phyloP scores from a whole-genome alignment of 768 basidiomycete genomes.

The Boletus vermiculosoides region DNA sequence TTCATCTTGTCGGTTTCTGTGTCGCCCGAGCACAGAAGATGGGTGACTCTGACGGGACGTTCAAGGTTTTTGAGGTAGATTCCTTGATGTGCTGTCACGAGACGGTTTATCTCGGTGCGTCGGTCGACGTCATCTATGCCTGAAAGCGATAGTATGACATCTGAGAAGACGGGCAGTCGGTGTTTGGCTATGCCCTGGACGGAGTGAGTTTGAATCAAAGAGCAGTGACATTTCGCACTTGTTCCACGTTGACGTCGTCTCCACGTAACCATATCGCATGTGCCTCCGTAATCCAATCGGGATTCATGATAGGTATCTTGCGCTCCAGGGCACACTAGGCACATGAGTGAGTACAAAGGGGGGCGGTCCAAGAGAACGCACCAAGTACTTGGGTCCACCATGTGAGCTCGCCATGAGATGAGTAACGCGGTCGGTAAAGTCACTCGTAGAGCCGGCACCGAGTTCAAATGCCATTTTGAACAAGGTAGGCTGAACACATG shows the following conservation, averaged over 20 bases:
- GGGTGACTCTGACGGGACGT: conserved; percentile 77
- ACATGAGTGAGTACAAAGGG: not conserved
- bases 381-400: conserved; percentile 82
- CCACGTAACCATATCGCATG: conserved; percentile 77
- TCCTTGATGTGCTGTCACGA: conserved; percentile 62
- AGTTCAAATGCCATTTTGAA: conserved; percentile 79
- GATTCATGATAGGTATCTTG: conserved; percentile 73
- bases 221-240: conserved; percentile 41
- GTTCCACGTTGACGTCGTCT: conserved; percentile 68
- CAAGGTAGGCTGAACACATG: conserved; percentile 51
- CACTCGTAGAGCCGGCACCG: conserved; percentile 65
- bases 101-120: conserved; percentile 62
- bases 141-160: conserved; percentile 68
- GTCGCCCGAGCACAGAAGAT: conserved; percentile 74
- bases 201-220: not conserved
- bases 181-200: conserved; percentile 56
- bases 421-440: conserved; percentile 84
- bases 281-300: conserved; percentile 73
- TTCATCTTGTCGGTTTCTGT: conserved; percentile 72
- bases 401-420: conserved; percentile 83
- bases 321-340: conserved; percentile 77
- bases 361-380: conserved; percentile 31
- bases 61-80: conserved; percentile 72
- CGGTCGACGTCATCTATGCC: conserved; percentile 64
- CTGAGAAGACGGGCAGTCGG: conserved; percentile 72